These are phyloP conservation scores for Wickerhamomyces alni DNA, from an alignment of 805 yeast genomes.

Conservation along the genomic window DNA sequence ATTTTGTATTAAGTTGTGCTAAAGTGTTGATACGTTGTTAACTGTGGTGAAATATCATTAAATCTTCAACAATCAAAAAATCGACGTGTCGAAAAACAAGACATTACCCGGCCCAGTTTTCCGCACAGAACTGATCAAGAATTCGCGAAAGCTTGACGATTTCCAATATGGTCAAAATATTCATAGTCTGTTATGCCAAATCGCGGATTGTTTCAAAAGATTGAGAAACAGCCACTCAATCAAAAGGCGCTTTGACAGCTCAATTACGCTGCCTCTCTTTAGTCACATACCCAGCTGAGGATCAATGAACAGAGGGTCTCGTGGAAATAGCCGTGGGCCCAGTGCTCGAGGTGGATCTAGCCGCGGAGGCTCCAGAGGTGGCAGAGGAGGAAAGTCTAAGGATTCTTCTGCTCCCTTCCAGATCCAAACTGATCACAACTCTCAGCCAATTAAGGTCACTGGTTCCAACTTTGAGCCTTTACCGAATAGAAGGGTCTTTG, in stretches of 20 bases:
- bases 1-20: slow-evolving; percentile 10
- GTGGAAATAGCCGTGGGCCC: too few species aligned
- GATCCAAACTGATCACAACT: not conserved
- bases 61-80: not conserved
- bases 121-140: too few species aligned
- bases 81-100: slow-evolving; percentile 1
- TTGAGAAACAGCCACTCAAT: too few species aligned
- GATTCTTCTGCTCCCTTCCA: not conserved
- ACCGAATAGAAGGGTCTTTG: slow-evolving; percentile 8
- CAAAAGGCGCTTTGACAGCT: too few species aligned
- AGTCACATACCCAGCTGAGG: too few species aligned
- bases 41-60: not conserved
- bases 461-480: slow-evolving; percentile 12
- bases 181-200: too few species aligned
- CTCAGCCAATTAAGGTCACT: slow-evolving; percentile 4
- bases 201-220: too few species aligned
- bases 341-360: too few species aligned
- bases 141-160: too few species aligned
- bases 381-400: not conserved
- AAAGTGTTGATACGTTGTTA: not conserved
- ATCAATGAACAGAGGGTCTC: too few species aligned
- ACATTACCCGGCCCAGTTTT: not conserved
- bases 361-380: slow-evolving; percentile 1
- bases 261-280: too few species aligned
- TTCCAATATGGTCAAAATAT: too few species aligned